phyloP scores from a whole-genome alignment of 768 basidiomycete species.

The Zangia roseola region DNA sequence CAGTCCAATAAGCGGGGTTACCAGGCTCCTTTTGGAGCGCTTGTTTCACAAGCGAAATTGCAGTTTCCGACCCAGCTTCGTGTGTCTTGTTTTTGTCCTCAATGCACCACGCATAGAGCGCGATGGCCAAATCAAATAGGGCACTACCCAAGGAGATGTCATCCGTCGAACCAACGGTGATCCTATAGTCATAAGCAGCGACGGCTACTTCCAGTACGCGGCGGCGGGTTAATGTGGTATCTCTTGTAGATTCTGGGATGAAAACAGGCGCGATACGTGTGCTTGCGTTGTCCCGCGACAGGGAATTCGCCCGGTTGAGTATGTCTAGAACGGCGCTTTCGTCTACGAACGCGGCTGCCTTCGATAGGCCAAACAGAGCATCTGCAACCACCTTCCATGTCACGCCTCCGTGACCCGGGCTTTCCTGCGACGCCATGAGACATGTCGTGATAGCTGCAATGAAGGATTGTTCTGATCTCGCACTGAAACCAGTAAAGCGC shows the following conservation, averaged over 20 bases:
- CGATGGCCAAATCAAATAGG: constrained; percentile 72
- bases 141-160: constrained; percentile 52
- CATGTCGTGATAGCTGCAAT: constrained; percentile 54
- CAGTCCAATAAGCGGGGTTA: constrained; percentile 78
- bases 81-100: constrained; percentile 22
- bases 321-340: constrained; percentile 36
- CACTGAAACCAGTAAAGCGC: constrained; percentile 63
- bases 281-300: constrained; percentile 40
- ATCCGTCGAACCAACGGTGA: constrained; percentile 55
- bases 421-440: constrained; percentile 46
- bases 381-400: constrained; percentile 88
- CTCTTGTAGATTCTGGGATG: constrained; percentile 27
- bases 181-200: constrained; percentile 58
- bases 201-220: constrained; percentile 52
- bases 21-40: constrained; percentile 72
- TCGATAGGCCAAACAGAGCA: constrained; percentile 65
- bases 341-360: constrained; percentile 48
- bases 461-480: constrained; percentile 75
- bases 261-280: constrained; percentile 45
- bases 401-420: constrained; percentile 63
- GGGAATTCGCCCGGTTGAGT: constrained; percentile 35
- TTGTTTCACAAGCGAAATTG: constrained; percentile 56
- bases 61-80: constrained; percentile 39
- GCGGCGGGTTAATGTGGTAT: constrained; percentile 28
- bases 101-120: constrained; percentile 50